Conservation (phyloP, 2,329 filamentous ascomycete species). For the Aspergillus eucalypticola region DNA sequence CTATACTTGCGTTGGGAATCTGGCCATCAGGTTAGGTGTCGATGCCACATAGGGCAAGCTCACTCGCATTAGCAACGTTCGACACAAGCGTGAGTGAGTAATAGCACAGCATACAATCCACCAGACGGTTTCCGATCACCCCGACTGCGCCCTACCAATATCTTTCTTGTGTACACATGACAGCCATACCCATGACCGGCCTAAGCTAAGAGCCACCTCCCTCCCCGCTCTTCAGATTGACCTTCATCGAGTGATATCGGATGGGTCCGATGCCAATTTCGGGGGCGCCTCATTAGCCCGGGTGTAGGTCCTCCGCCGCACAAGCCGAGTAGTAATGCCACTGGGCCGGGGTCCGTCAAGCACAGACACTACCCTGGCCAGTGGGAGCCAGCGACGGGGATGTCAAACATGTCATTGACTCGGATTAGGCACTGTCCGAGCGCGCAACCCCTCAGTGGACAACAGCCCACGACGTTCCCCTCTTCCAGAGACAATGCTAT, state of each 20-base stretch:
- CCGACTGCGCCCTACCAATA: neutral
- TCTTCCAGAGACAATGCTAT: neutral
- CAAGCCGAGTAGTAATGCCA: conserved; percentile 7
- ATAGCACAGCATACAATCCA: neutral
- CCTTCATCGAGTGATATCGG: neutral
- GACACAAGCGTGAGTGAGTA: neutral
- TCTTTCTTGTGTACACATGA: conserved; percentile 1
- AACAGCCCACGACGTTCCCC: neutral
- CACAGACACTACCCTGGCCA: conserved; percentile 4
- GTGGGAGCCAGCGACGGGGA: neutral
- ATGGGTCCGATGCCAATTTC: neutral
- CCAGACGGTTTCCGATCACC: neutral
- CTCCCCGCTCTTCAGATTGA: neutral
- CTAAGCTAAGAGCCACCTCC: neutral
- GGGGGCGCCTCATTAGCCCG: conserved; percentile 5
- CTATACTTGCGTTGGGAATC: neutral
- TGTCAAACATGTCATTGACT: conserved; percentile 9
- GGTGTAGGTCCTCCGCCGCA: conserved; percentile 5
- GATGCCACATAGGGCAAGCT: conserved; percentile 1
- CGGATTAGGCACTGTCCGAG: conserved; percentile 3
- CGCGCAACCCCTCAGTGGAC: conserved; percentile 4
- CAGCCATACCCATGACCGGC: neutral
- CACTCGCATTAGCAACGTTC: neutral
- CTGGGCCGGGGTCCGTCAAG: conserved; percentile 5
- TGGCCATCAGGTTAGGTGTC: neutral